Evolutionary conservation across 2,329 filamentous ascomycete genomes (phyloP), one percentile per base, ranked within the genome.

Genomic region (Amphichorda felina): DNA sequence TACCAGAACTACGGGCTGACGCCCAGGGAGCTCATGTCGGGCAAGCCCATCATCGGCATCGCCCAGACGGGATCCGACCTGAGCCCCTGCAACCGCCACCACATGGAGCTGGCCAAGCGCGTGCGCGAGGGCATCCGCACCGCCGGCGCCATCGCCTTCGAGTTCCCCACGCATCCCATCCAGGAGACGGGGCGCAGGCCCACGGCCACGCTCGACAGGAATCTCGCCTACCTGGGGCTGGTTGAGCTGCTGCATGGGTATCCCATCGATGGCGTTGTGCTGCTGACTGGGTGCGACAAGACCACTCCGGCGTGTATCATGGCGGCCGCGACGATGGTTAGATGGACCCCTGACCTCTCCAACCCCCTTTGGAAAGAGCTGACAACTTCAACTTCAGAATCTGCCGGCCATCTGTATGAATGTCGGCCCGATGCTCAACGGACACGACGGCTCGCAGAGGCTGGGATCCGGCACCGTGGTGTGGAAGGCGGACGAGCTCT

Each of bases 271-370:
- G 66, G 65, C 16, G 60, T 70, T 16, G 65, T 70, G 13, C 48
- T 69, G 18, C 52, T 69, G 34, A 69, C 66, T 0, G 66, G 66
- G 8, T 70, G 66, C 48, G 66, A 70, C 42, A 70, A 70, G 56
- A 70, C 64, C 5, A 68, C 64, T 0, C 66, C 66, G 11, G 66
- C 64, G 11, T 61, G 56, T 35, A 48, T 70, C 32, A 70, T 70
- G 66, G 66, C 66, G 11, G 65, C 66, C 4, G 64, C 64, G 27
- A 68, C 64, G 3, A 56, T 70, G 47, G 36, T 38, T 16, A 30
- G 36, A 18, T 14, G 14, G 11, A 9, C 28, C 26, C 26, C 13
- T 7, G 26, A n/a, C 10, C 15, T 15, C 17, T n/a, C 4, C 7
- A 5, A 5, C 19, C 31, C 19, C 2, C 16, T 3, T 15, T 2